Conservation (phyloP, 352 stramenopile species). For the Phytophthora foliorum region DNA sequence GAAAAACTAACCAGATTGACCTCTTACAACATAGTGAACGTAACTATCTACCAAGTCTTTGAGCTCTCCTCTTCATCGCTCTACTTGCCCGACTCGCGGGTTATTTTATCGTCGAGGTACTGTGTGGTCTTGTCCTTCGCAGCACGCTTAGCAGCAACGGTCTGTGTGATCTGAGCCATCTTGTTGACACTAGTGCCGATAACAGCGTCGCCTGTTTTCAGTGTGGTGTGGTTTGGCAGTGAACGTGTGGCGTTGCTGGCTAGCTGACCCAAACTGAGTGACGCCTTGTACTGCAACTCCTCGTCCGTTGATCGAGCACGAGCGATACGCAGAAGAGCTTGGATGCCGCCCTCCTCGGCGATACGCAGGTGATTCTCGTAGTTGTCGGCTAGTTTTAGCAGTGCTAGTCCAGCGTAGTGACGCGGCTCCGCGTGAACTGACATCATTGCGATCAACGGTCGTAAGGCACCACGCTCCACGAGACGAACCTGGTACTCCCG, state of each 20-base stretch:
- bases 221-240: conserved; percentile 69
- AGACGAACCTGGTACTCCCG: conserved; percentile 94
- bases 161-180: conserved; percentile 83
- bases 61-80: not conserved
- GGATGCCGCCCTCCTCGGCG: conserved; percentile 95
- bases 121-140: conserved; percentile 79
- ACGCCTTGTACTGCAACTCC: conserved; percentile 96
- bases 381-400: conserved; percentile 98
- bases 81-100: conserved; percentile 50
- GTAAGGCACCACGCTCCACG: conserved; percentile 92
- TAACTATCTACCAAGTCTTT: not conserved
- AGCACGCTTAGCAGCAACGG: conserved; percentile 62
- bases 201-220: conserved; percentile 47
- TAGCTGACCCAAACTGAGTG: conserved; percentile 93
- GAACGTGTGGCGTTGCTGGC: conserved; percentile 91
- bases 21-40: not conserved
- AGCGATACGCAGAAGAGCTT: conserved; percentile 94
- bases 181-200: conserved; percentile 81
- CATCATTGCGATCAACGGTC: conserved; percentile 97
- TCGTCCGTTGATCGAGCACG: conserved; percentile 92
- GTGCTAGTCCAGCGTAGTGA: conserved; percentile 96
- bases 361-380: conserved; percentile 98
- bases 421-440: conserved; percentile 93
- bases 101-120: conserved; percentile 87
- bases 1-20: too few relatives aligned